phyloP scores from a whole-genome alignment of 192 early-diverging fungal genomes.

The Dispira simplex region DNA sequence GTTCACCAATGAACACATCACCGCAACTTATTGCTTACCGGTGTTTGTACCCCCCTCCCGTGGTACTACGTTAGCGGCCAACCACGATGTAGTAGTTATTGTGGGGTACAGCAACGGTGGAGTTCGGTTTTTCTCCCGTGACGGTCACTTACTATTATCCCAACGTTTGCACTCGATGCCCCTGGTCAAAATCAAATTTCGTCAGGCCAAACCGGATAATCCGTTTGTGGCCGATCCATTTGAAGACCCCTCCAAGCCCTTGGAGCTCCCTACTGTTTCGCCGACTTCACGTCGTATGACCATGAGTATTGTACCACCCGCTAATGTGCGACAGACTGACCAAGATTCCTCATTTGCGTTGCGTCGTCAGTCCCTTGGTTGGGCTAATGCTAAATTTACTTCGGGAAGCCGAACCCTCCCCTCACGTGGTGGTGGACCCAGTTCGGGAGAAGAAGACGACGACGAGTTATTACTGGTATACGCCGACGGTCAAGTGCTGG shows the following conservation, averaged over 20 bases:
- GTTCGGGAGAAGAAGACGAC: neutral
- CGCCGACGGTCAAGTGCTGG: constrained; percentile 3
- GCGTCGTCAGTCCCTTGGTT: neutral
- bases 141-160: constrained; percentile 5
- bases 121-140: constrained; percentile 4
- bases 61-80: neutral
- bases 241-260: neutral
- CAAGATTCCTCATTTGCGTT: neutral
- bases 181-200: constrained; percentile 9
- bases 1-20: neutral
- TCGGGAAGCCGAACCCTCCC: neutral
- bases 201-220: neutral
- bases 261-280: neutral
- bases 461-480: constrained; percentile 2
- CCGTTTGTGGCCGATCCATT: neutral
- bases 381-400: neutral
- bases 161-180: constrained; percentile 10
- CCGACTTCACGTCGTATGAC: neutral
- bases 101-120: constrained; percentile 10
- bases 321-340: neutral
- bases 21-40: neutral
- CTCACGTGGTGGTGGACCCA: neutral
- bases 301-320: too few relatives aligned
- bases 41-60: neutral
- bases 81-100: neutral